phyloP scores from a whole-genome alignment of 2,329 filamentous ascomycete species.

The Talaromyces amestolkiae region DNA sequence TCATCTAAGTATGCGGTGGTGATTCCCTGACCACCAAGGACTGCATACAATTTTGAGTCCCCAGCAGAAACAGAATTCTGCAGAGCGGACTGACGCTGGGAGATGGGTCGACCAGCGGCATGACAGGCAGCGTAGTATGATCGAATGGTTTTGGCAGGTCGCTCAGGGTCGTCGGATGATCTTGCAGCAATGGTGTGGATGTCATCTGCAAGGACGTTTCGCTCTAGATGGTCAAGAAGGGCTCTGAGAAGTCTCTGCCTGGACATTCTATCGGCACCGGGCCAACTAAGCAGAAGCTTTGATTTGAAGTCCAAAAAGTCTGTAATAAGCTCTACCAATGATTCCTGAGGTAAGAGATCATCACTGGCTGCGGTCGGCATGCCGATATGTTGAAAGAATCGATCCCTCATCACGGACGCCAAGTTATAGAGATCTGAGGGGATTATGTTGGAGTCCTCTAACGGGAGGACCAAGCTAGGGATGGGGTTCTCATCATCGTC shows the following conservation, averaged over 20 bases:
- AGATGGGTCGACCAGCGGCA: neutral
- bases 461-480: neutral
- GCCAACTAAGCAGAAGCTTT: neutral
- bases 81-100: neutral
- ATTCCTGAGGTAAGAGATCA: neutral
- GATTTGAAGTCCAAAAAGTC: neutral
- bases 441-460: neutral
- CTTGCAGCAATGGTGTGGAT: neutral
- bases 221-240: neutral
- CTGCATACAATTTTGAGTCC: neutral
- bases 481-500: neutral
- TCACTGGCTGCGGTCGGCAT: neutral
- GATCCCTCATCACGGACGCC: neutral
- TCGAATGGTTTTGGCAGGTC: neutral
- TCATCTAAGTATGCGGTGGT: neutral
- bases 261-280: neutral
- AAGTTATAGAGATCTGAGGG: conserved; percentile 1
- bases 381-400: conserved; percentile 1
- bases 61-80: neutral
- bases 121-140: neutral
- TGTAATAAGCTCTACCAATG: conserved; percentile 1
- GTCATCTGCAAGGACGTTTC: neutral
- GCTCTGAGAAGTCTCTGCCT: neutral
- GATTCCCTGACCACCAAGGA: neutral
- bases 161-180: neutral